Conservation (phyloP, 257 asterid species). For the Solanum sitiens region DNA sequence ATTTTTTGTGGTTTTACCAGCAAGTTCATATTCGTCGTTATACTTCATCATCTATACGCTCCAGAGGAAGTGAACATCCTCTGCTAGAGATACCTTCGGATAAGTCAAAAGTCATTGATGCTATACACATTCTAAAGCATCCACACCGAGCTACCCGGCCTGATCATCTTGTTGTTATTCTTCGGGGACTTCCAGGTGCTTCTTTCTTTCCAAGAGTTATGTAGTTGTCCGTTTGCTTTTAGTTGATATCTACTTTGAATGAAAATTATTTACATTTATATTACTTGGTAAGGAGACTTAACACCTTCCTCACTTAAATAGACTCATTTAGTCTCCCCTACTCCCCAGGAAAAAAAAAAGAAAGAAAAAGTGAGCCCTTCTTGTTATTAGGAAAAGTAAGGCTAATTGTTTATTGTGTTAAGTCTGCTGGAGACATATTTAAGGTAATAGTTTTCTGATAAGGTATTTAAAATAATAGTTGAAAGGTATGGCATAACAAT, state of each 20-base stretch:
- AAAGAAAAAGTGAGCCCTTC: background rate
- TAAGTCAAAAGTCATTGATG: constrained; percentile 59
- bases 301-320: background rate
- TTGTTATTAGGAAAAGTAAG: background rate
- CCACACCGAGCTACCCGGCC: constrained; percentile 86
- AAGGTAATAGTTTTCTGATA: background rate
- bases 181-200: constrained; percentile 96
- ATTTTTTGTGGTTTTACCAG: constrained; percentile 17
- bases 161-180: constrained; percentile 74
- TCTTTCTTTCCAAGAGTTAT: background rate
- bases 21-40: constrained; percentile 26
- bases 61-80: constrained; percentile 34
- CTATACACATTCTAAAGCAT: constrained; percentile 64
- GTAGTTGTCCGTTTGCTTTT: background rate
- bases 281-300: background rate
- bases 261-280: background rate
- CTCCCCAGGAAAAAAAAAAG: background rate
- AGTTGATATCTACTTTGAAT: background rate
- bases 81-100: constrained; percentile 28
- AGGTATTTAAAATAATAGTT: background rate
- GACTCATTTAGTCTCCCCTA: background rate
- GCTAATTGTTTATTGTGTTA: background rate
- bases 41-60: constrained; percentile 31
- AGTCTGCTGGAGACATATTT: background rate
- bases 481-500: background rate